Base-by-base conservation (phyloP, 345 rosid species). In the Viola odorata region DNA sequence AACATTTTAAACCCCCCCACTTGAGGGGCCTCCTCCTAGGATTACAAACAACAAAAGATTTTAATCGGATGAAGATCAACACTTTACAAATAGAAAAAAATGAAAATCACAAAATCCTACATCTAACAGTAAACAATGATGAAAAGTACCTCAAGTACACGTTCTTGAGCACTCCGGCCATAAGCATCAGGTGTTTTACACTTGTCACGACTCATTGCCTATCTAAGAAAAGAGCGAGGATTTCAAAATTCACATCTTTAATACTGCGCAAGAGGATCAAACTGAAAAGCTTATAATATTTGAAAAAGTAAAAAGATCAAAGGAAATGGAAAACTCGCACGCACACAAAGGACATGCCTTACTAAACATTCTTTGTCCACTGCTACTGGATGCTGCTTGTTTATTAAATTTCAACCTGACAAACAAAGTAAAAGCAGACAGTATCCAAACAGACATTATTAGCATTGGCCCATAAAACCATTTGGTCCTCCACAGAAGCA, bases 21-120 rank as follows among this genome's bases (percentile, higher is more conserved):
- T 77, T 77, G 51, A 40, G 82, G 67, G 32, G 73, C 76, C 69
- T 81, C 89, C 64, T 79, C 89, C 87, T 91, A 66, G 61, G 63
- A 66, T 65, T 44, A 8, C 66, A 60, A 64, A 37, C 53, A 63
- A 36, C 12, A 4, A 45, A 4, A 45, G 12, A 4, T 57, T 6
- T 60, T 5, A 36, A 23, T 23, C 32, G 5, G 8, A 10, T n/a
- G 4, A 16, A 38, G 58, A 50, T 52, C 60, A 47, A 17, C 38
- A 50, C 55, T 58, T 50, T 32, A 61, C 47, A 32, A 32, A 41
- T 37, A 16, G 12, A 54, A 8, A 32, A 40, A 51, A 10, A 39
- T n/a, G 4, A 7, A 16, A 59, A 38, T 37, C 8, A 41, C 16
- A 14, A 37, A n/a, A 66, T 36, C 67, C 14, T 17, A 42, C 32